A percentile compares a stretch with the other conserved stretches of the same genome.
phyloP scores from a whole-genome alignment of 805 yeast species.

The Cyberlindnera nakhonratchasimensis region DNA sequence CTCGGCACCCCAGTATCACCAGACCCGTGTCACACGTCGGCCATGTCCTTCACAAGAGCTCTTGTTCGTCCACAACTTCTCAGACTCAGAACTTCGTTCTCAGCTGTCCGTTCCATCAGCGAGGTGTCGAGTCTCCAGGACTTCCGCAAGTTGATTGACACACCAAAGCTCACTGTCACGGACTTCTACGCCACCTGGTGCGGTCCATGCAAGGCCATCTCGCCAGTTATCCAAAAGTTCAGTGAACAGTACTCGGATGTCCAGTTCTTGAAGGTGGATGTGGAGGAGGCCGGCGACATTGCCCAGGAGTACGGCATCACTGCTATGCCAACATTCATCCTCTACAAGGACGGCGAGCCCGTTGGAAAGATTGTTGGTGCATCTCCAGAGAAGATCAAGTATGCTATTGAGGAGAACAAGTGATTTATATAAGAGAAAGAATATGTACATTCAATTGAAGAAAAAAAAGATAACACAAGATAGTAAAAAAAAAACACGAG shows the following conservation, averaged over 20 bases:
- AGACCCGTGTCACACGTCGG: too few relatives aligned
- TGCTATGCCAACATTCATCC: constrained; percentile 75
- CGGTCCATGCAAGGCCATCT: constrained; percentile 73
- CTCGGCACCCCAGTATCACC: too few relatives aligned
- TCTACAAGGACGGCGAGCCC: constrained; percentile 54
- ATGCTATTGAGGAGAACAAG: constrained; percentile 31
- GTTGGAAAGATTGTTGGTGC: constrained; percentile 66
- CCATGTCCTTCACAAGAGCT: constrained; percentile 2
- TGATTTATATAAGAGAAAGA: too few relatives aligned
- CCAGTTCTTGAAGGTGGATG: constrained; percentile 66
- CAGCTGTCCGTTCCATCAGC: constrained; percentile 27
- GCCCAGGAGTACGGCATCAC: constrained; percentile 58
- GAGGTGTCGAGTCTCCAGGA: constrained; percentile 34
- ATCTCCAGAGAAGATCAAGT: constrained; percentile 32
- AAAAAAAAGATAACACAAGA: not conserved
- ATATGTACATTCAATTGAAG: not conserved
- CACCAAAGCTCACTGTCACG: constrained; percentile 45
- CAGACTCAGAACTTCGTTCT: constrained; percentile 1
- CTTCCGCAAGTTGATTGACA: constrained; percentile 34
- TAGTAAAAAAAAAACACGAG: too few relatives aligned
- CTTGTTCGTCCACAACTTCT: constrained; percentile 3
- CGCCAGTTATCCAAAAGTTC: constrained; percentile 50
- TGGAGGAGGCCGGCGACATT: constrained; percentile 57
- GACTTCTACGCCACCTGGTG: constrained; percentile 77
- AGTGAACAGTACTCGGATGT: constrained; percentile 41